phyloP scores from a whole-genome alignment of 164 flowering plant species.

The Berberis thunbergii region DNA sequence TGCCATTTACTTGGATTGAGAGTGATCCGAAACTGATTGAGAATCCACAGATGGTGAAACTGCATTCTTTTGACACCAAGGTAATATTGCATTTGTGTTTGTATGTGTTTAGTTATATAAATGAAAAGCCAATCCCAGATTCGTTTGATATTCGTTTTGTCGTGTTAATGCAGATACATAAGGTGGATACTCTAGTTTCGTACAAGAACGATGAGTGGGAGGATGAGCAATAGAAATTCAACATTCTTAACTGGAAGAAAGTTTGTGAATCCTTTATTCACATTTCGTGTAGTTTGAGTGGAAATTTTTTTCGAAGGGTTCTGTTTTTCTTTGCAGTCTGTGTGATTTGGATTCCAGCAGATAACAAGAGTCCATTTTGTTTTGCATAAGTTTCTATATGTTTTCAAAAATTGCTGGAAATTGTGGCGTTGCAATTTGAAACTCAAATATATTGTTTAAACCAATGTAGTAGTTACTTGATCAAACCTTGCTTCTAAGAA shows the following conservation, averaged over 20 bases:
- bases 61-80: slow-evolving; percentile 96
- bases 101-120: neutral
- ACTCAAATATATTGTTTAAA: too few relatives aligned
- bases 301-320: too few relatives aligned
- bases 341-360: too few relatives aligned
- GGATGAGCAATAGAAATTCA: slow-evolving; percentile 23
- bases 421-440: too few relatives aligned
- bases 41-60: slow-evolving; percentile 93
- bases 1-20: slow-evolving; percentile 92
- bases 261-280: slow-evolving; percentile 45
- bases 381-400: too few relatives aligned
- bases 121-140: neutral
- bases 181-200: slow-evolving; percentile 88
- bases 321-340: too few relatives aligned
- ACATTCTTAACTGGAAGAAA: neutral
- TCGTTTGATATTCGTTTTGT: neutral
- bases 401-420: too few relatives aligned
- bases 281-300: slow-evolving; percentile 5
- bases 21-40: slow-evolving; percentile 91
- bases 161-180: slow-evolving; percentile 69
- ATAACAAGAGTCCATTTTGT: too few relatives aligned
- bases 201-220: slow-evolving; percentile 95
- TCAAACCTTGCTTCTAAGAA: too few relatives aligned
- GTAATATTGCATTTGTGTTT: slow-evolving; percentile 17
- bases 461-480: too few relatives aligned